Base-by-base conservation (phyloP, 768 basidiomycete genomes). In the Termitomyces heimii region DNA sequence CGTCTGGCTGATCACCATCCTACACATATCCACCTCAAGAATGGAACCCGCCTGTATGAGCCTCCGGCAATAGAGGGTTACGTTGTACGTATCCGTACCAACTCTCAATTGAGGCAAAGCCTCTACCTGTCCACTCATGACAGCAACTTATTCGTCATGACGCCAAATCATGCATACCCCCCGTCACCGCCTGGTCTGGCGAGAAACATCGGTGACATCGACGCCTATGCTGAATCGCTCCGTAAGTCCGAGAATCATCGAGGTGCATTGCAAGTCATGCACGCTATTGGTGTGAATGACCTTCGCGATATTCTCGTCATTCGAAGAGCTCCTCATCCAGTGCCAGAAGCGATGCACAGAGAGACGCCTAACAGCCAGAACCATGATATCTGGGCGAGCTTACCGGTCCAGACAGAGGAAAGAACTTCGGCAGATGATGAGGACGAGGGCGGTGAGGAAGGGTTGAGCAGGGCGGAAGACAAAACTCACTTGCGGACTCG, bases 61-160 rank as follows among this genome's bases (percentile, higher is more conserved):
- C 95, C 95, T 2, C 84, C 86, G 0, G 81, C 83, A 0, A 75
- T 96, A 47, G 95, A 98, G 71, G 95, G 95, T 2, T 97, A 90
- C 70, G 73, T 95, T 43, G 82, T 89, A 58, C 85, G 86, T 47
- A 78, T 91, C 63, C 79, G 76, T 60, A 78, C 83, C 2, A 83
- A 81, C 62, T 75, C 81, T 20, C 81, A 83, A 59, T 67, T 69
- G 29, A 83, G 77, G 53, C 82, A 88, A 55, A 76, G 76, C 4
- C 64, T 88, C 14, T 95, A 94, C 70, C 75, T 94, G 39, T 72
- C 80, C 28, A 82, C 83, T 6, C 89, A 93, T 64, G 79, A 85
- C 53, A 88, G 90, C 5, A 81, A 83, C 64, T 70, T 95, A 31
- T 93, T 93, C 70, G 75, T 80, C 10, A 63, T 88, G 20, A 62